Base-by-base conservation (phyloP, 1,284 basidiomycete genomes). In the Afroboletus lepidellus region DNA sequence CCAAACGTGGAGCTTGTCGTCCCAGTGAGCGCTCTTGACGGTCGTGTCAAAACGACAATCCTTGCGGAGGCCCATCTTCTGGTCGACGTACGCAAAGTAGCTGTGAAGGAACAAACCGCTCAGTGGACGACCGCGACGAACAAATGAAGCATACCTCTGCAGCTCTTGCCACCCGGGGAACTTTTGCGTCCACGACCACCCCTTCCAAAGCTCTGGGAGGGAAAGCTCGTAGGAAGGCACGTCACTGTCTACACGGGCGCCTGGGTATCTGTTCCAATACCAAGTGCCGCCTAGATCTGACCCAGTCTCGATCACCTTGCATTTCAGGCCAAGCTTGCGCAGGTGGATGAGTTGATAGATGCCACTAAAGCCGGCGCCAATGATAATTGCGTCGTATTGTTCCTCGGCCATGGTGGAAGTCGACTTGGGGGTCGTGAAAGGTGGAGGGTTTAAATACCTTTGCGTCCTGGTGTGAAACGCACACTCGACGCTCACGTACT, bases 151-250 rank as follows among this genome's bases (percentile, higher is more conserved):
- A 8, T 33, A 58, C 55, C 41, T 33, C 39, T 61, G 48, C 2
- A 61, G 1, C 9, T 61, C 60, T 18, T 50, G 12, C 27, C 41
- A 38, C 21, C 49, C 34, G 0, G 56, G 61, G 12, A 42, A 59
- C n/a, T 48, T 61, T 34, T 70, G 54, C 3, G 61, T 41, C 60
- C 62, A 61, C 0, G 51, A 47, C 59, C 61, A 61, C 1, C 36
- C 59, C 15, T 54, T 46, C 60, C 60, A 61, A 3, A 64, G 25
- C 9, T 62, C 53, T 9, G 61, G 61, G 2, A 52, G 20, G 0
- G 48, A 11, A 0, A 57, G 11, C 41, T 62, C 60, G 32, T 64
- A 61, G 21, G 38, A 12, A 3, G 60, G 60, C 2, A 61, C 45
- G 2, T 38, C 15, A 6, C 44, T 56, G 44, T 61, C 60, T 3